Evolutionary conservation across 495 filamentous ascomycete species (phyloP).

Genomic region (Delitschia confertaspora): DNA sequence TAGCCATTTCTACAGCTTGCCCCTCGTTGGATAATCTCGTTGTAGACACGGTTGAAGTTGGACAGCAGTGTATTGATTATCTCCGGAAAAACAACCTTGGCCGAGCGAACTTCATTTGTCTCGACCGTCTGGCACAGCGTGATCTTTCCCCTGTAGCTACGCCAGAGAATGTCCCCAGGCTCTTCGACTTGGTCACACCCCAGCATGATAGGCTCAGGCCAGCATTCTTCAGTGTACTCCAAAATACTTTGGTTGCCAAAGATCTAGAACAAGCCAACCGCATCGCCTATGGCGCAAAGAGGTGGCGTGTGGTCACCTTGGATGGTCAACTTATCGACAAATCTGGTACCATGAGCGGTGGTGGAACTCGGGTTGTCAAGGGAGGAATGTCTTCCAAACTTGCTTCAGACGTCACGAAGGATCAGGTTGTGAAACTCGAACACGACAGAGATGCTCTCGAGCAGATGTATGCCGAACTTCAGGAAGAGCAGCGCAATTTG

Average conservation of each 20-base stretch:
- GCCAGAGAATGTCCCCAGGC: conserved; percentile 80
- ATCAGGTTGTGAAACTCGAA: conserved; percentile 81
- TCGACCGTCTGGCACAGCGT: conserved; percentile 71
- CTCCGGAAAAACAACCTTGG: conserved; percentile 94
- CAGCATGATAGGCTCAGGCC: conserved; percentile 81
- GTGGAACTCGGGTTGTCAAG: conserved; percentile 76
- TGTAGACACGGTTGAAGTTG: conserved; percentile 87
- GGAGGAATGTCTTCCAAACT: conserved; percentile 95
- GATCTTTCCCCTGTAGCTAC: conserved; percentile 73
- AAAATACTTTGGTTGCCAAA: conserved; percentile 87
- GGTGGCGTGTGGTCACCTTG: conserved; percentile 94
- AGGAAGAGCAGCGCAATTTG: conserved; percentile 67
- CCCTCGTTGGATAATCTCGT: conserved; percentile 87
- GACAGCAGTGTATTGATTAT: conserved; percentile 96
- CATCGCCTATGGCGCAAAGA: conserved; percentile 83
- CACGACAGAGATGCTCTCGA: conserved; percentile 77
- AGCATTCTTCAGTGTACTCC: conserved; percentile 87
- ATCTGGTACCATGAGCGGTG: conserved; percentile 96
- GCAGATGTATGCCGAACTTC: conserved; percentile 66
- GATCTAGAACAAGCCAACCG: conserved; percentile 90
- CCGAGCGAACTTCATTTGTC: conserved; percentile 92
- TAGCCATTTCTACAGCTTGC: conserved; percentile 95
- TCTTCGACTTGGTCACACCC: conserved; percentile 87
- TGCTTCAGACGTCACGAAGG: conserved; percentile 70
- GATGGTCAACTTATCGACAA: conserved; percentile 94